Evolutionary conservation across 306 rosid genomes (phyloP), one percentile per base, ranked within the genome.

Genomic region (Gastrolobium bilobum): DNA sequence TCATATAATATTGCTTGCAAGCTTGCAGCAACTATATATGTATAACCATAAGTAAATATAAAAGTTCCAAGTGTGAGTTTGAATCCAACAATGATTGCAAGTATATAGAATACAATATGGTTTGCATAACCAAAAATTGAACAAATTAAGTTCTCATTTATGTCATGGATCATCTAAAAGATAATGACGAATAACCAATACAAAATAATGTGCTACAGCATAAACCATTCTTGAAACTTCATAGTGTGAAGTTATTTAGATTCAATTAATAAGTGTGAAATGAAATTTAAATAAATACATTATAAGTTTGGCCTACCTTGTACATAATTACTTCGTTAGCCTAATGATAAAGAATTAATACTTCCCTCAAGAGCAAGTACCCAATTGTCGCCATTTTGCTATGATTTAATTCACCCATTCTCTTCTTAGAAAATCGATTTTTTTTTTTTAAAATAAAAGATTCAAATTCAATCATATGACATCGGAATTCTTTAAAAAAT

Each of bases 1-100:
- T 6, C 68, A 53, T 50, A 15, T 29, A 68, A 34, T 42, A 68
- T 44, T 73, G 77, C 58, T 31, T 85, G 76, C 88, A 43, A 82
- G 82, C 84, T 78, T 69, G 88, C 86, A 82, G 47, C 81, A 73
- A 78, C 79, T 54, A 46, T 31, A 48, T 10, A 37, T 14, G 1
- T 47, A n/a, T 33, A 43, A 38, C 11, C 42, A 51, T 52, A 11
- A 63, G 58, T 74, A 34, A 10, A 33, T 60, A 44, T 33, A 46
- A 26, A 84, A 54, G 61, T 73, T 44, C 62, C 68, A 67, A 3
- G 68, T 31, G 74, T 51, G 46, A 40, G 58, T 59, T 73, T 75
- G 75, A 57, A 74, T 44, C 70, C 67, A 74, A 39, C 66, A 56
- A 40, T 35, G 53, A 65, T 74, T 69, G 56, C 56, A 56, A 51